Base-by-base conservation (phyloP, 371 early-diverging fungal species). In the Amoeboradix gromovi region DNA sequence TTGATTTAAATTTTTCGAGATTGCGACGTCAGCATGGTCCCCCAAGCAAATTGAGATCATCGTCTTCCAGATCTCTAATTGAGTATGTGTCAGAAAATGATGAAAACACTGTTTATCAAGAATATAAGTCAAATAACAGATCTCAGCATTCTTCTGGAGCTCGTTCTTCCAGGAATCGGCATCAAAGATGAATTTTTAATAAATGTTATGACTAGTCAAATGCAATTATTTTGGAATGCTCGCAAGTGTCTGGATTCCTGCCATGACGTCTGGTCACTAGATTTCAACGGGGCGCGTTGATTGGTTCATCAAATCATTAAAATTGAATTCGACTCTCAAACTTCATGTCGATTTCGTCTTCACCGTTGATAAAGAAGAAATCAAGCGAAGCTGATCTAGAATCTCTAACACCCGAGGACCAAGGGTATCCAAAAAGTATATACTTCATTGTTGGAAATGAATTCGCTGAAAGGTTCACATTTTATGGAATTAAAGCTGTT, bases 381-480 rank as follows among this genome's bases (percentile, higher is more conserved):
- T n/a, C n/a, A n/a, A n/a, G n/a, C n/a, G n/a, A n/a, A n/a, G n/a
- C n/a, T n/a, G n/a, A 48, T 48, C 5, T 48, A 48, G 48, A 48
- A 48, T 12, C 5, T 48, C 48, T 22, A 12, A 48, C 22, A 48
- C 5, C 22, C 22, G 48, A 48, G 12, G 48, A 22, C 48, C 30
- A 68, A 16, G 27, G 16, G 68, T 68, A 74, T 5, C 84, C 84
- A 0, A 66, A 73, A 1, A 75, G 83, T 1, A 82, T 84, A 0
- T 79, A 75, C 70, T 74, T 87, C 17, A 82, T 88, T 30, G 77
- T 88, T 65, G 66, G 80, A 30, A 82, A 82, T 32, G 88, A 87
- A 74, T 83, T 88, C 66, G 85, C 84, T 76, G 88, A 88, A 74
- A 79, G 88, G 66, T 86, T 86, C 71, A 80, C 85, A 0, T 88